Conservation (phyloP, 2,329 filamentous ascomycete genomes). For the Aspergillus awamori region DNA sequence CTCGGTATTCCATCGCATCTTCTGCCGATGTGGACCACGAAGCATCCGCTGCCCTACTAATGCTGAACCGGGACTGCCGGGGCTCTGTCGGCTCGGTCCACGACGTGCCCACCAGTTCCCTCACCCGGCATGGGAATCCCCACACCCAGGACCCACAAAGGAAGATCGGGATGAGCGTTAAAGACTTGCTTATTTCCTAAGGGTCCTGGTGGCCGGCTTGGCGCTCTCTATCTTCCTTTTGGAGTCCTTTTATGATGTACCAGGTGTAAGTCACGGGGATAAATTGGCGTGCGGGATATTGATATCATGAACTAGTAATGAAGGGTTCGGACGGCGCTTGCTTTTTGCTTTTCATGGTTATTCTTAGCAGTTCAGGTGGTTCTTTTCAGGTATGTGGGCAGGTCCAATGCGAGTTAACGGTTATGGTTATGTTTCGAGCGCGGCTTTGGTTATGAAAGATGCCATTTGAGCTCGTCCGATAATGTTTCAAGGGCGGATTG, state of each 20-base stretch:
- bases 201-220: constrained; percentile 7
- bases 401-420: background rate
- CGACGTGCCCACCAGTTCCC: constrained; percentile 23
- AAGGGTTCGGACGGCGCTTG: background rate
- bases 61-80: constrained; percentile 80
- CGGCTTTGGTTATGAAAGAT: background rate
- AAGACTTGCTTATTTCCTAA: constrained; percentile 57
- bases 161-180: constrained; percentile 57
- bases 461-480: too few species aligned
- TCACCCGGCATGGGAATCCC: constrained; percentile 7
- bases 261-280: constrained; percentile 4
- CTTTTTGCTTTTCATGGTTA: background rate
- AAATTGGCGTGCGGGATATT: background rate
- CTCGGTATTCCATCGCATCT: constrained; percentile 45
- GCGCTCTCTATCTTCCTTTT: background rate
- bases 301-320: background rate
- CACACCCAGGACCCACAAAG: constrained; percentile 28
- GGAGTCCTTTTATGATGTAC: background rate
- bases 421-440: background rate
- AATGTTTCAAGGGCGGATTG: too few species aligned
- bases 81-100: constrained; percentile 44
- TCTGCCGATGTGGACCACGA: constrained; percentile 69
- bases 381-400: background rate
- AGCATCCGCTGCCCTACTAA: constrained; percentile 81
- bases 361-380: background rate